phyloP scores from a whole-genome alignment of 2,329 filamentous ascomycete species.

The Colletotrichum tamarilloi region DNA sequence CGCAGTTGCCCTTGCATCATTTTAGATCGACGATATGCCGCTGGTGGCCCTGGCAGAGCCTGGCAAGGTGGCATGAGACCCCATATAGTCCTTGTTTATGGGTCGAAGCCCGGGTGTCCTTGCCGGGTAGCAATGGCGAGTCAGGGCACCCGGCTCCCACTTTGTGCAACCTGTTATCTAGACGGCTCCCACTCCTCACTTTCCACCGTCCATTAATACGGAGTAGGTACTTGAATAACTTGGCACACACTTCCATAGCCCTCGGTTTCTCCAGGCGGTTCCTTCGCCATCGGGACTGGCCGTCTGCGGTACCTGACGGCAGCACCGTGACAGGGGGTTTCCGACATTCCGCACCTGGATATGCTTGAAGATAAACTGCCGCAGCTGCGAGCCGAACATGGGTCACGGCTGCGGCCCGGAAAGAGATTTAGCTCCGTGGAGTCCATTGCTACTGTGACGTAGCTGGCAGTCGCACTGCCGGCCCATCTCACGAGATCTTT shows the following conservation, averaged over 20 bases:
- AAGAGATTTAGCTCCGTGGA: constrained; percentile 11
- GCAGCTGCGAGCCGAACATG: background rate
- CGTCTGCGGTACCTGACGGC: background rate
- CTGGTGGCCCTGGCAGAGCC: background rate
- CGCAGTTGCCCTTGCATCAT: background rate
- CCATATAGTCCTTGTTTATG: background rate
- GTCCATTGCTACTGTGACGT: background rate
- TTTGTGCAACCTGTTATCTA: background rate
- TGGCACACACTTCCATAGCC: background rate
- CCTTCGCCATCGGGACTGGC: background rate
- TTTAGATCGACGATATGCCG: background rate
- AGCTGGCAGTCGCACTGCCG: background rate
- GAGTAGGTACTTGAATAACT: background rate
- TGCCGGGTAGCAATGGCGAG: background rate
- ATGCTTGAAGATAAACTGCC: background rate
- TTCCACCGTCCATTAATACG: background rate
- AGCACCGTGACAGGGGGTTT: background rate
- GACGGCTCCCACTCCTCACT: background rate
- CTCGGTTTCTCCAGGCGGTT: background rate
- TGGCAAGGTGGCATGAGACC: background rate
- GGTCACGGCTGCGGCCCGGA: constrained; percentile 14
- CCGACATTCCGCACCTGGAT: background rate
- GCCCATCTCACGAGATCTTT: background rate
- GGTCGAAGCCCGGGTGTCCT: background rate
- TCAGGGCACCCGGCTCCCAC: background rate